phyloP scores from a whole-genome alignment of 208 protist genomes.

The Crithidia thermophila region DNA sequence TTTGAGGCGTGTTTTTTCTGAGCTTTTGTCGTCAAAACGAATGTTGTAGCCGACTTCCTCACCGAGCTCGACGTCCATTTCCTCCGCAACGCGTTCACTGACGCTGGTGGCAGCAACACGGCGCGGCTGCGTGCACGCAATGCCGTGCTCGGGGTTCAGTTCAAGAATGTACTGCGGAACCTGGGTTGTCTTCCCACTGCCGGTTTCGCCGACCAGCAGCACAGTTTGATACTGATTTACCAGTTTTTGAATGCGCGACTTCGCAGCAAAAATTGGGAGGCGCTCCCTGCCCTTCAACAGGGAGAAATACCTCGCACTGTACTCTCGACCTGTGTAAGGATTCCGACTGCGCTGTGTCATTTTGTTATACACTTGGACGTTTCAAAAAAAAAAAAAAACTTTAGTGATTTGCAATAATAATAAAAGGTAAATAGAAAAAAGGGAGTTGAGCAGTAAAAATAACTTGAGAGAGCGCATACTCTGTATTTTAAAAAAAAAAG shows the following conservation, averaged over 20 bases:
- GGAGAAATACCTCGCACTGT: constrained; percentile 59
- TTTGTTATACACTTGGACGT: neutral
- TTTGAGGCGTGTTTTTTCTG: constrained; percentile 95
- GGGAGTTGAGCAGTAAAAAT: too few species aligned
- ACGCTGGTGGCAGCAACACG: constrained; percentile 98
- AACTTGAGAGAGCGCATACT: too few species aligned
- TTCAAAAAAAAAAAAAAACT: neutral
- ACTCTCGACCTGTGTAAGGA: constrained; percentile 54
- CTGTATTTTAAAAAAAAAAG: neutral
- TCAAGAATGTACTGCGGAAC: constrained; percentile 95
- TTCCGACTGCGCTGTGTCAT: constrained; percentile 25
- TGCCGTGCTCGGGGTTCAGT: constrained; percentile 66
- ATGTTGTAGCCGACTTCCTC: constrained; percentile 99
- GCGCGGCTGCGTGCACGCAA: constrained; percentile 98
- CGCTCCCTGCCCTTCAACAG: constrained; percentile 57
- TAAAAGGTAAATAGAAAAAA: neutral
- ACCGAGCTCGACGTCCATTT: constrained; percentile 96
- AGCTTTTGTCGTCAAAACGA: constrained; percentile 98
- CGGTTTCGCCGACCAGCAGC: constrained; percentile 94
- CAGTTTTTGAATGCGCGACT: constrained; percentile 85
- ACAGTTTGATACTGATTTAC: constrained; percentile 90
- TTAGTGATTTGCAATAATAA: neutral
- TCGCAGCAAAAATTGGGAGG: constrained; percentile 78
- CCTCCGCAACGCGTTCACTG: constrained; percentile 98
- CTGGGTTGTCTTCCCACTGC: constrained; percentile 96